phyloP scores from a whole-genome alignment of 2,329 filamentous ascomycete species.

The Falciphora oryzae region DNA sequence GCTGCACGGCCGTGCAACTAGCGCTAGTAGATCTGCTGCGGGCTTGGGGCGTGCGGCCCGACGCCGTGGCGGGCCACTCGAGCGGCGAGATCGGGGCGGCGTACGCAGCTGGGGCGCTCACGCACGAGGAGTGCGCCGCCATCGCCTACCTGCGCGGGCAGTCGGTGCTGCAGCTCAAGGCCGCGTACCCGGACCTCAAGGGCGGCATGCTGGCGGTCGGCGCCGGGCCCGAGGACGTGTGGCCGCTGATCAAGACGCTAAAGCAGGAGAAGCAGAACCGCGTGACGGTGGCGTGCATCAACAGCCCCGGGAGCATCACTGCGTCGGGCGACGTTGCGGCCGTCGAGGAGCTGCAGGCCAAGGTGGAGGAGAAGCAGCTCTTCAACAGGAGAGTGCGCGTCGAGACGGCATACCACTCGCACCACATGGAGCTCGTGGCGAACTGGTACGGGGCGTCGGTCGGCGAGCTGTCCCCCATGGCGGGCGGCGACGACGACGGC shows the following conservation, averaged over 20 bases:
- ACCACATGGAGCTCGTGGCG: conserved; percentile 24
- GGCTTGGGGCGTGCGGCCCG: conserved; percentile 10
- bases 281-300: conserved; percentile 17
- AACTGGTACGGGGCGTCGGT: conserved; percentile 18
- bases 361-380: conserved; percentile 14
- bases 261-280: conserved; percentile 7
- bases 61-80: conserved; percentile 18
- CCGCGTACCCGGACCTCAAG: conserved; percentile 4
- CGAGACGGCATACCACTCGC: conserved; percentile 32
- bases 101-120: conserved; percentile 12
- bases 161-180: conserved; percentile 12
- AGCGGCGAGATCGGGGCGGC: conserved; percentile 16
- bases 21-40: conserved; percentile 13
- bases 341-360: conserved; percentile 17
- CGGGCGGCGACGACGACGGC: background rate
- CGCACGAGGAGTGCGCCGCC: conserved; percentile 15
- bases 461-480: conserved; percentile 7
- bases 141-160: conserved; percentile 12
- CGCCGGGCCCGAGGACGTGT: conserved; percentile 9
- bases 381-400: conserved; percentile 28
- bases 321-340: conserved; percentile 24
- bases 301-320: conserved; percentile 22
- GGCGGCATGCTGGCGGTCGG: conserved; percentile 18
- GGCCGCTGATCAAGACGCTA: conserved; percentile 14
- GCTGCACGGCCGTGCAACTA: conserved; percentile 15